Conservation (phyloP, 495 filamentous ascomycete genomes). For the Aspergillus coremiiformis region DNA sequence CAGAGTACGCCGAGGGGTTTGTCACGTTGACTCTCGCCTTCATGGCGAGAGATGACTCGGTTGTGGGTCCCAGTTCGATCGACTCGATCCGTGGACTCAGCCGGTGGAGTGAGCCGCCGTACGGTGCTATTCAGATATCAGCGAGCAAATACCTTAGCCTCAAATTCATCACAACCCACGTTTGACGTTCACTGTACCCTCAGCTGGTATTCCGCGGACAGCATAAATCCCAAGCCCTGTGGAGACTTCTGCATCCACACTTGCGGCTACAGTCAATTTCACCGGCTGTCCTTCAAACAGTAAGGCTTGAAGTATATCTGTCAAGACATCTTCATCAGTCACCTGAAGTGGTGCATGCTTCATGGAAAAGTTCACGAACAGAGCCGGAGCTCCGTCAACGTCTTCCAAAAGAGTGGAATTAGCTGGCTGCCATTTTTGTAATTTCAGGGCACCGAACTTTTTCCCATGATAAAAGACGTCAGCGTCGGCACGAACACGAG, state of each 20-base stretch:
- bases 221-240: conserved; percentile 73
- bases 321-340: conserved; percentile 67
- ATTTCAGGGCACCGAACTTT: conserved; percentile 68
- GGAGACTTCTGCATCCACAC: conserved; percentile 71
- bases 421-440: conserved; percentile 76
- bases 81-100: conserved; percentile 56
- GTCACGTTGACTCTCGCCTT: conserved; percentile 68
- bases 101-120: conserved; percentile 40
- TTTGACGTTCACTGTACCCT: conserved; percentile 81
- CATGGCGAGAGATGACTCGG: conserved; percentile 57
- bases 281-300: conserved; percentile 62
- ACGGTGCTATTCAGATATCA: conserved; percentile 30
- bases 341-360: conserved; percentile 73
- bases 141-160: not conserved
- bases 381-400: conserved; percentile 43
- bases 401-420: conserved; percentile 64
- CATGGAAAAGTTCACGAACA: conserved; percentile 68
- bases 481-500: conserved; percentile 62
- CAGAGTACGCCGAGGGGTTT: conserved; percentile 83
- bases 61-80: conserved; percentile 62
- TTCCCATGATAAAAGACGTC: conserved; percentile 68
- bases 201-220: conserved; percentile 72
- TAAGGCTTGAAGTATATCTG: conserved; percentile 64
- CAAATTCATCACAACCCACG: conserved; percentile 48
- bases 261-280: conserved; percentile 63